Evolutionary conservation across 2,329 filamentous ascomycete genomes (phyloP).

Genomic region (Ambrosiella beaveri): DNA sequence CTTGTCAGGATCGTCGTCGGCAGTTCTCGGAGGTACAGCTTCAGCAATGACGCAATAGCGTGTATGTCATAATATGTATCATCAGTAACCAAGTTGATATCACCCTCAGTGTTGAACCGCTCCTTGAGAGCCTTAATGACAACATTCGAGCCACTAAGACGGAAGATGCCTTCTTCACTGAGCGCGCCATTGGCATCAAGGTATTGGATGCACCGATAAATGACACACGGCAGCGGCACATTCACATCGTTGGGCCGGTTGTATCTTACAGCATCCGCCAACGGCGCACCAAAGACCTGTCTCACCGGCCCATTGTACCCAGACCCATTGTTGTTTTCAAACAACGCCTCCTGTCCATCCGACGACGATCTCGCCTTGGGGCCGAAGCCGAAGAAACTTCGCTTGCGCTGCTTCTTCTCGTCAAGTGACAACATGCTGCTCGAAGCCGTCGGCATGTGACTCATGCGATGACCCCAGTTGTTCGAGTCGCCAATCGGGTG

Average conservation of each 20-base stretch:
- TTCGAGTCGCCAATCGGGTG: constrained; percentile 66
- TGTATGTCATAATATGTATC: constrained; percentile 88
- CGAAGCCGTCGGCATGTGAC: constrained; percentile 6
- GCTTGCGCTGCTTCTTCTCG: constrained; percentile 69
- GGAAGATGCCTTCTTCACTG: constrained; percentile 86
- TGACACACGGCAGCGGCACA: constrained; percentile 71
- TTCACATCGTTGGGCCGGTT: constrained; percentile 56
- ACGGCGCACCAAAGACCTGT: constrained; percentile 67
- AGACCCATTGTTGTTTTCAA: constrained; percentile 30
- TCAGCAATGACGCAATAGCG: constrained; percentile 82
- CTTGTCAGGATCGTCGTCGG: constrained; percentile 81
- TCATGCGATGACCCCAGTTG: constrained; percentile 67
- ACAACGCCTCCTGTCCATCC: constrained; percentile 39
- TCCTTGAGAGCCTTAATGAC: constrained; percentile 83
- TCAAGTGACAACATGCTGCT: constrained; percentile 27
- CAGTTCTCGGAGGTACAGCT: constrained; percentile 82
- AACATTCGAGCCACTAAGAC: constrained; percentile 88
- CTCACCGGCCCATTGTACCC: constrained; percentile 38
- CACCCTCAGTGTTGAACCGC: constrained; percentile 82
- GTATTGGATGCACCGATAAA: constrained; percentile 91
- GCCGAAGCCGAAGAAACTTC: constrained; percentile 56
- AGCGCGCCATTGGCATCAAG: constrained; percentile 66
- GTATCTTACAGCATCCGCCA: constrained; percentile 72
- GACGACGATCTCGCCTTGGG: constrained; percentile 41
- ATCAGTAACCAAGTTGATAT: constrained; percentile 70